Evolutionary conservation across 495 filamentous ascomycete species (phyloP).

Genomic region (Penicillium herquei): DNA sequence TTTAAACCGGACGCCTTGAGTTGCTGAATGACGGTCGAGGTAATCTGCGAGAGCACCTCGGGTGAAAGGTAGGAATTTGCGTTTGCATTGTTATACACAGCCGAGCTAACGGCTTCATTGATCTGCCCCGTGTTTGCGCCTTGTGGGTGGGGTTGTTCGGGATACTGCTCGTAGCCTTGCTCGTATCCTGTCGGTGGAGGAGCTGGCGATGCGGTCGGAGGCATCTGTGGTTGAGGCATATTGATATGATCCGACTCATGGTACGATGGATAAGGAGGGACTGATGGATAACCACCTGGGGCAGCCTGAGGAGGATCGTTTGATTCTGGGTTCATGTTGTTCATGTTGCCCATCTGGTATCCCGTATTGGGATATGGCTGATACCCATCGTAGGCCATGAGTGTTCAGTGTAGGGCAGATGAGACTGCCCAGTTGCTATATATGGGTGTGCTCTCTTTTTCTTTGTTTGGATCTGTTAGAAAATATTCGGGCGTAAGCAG

Average conservation of each 20-base stretch:
- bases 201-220: constrained; percentile 26
- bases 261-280: constrained; percentile 38
- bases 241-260: constrained; percentile 34
- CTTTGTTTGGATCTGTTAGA: too few relatives aligned
- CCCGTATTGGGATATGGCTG: constrained; percentile 22
- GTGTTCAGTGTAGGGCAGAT: neutral
- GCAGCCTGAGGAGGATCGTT: constrained; percentile 19
- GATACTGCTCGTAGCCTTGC: constrained; percentile 15
- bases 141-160: constrained; percentile 15
- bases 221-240: constrained; percentile 43
- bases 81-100: constrained; percentile 35
- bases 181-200: constrained; percentile 19
- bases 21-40: constrained; percentile 54
- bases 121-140: constrained; percentile 18
- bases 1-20: constrained; percentile 46
- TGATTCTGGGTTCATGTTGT: constrained; percentile 25
- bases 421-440: neutral
- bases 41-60: constrained; percentile 51
- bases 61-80: constrained; percentile 42
- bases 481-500: too few relatives aligned
- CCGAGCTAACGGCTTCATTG: constrained; percentile 51
- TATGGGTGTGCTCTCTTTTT: too few relatives aligned
- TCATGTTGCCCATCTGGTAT: constrained; percentile 29
- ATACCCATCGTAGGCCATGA: constrained; percentile 45
- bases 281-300: constrained; percentile 13